phyloP scores from a whole-genome alignment of 345 rosid species.

The Lagerstroemia speciosa region DNA sequence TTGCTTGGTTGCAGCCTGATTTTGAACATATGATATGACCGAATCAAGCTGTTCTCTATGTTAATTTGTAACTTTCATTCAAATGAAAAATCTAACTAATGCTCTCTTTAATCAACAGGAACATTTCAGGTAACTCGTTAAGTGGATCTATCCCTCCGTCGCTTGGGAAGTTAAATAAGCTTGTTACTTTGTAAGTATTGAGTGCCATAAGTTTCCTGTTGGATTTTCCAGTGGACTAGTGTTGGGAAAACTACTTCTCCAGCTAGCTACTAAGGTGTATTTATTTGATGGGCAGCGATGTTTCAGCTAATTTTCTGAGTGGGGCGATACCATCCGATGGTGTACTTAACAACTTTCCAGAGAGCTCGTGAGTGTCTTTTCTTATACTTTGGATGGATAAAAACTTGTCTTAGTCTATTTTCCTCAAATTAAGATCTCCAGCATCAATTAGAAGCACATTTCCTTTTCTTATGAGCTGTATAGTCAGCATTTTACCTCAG shows the following conservation, averaged over 20 bases:
- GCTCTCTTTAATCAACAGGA: conserved; percentile 30
- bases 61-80: background rate
- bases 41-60: background rate
- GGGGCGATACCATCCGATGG: conserved; percentile 84
- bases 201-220: conserved; percentile 4
- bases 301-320: conserved; percentile 75
- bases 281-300: conserved; percentile 46
- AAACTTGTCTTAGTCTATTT: background rate
- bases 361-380: conserved; percentile 56
- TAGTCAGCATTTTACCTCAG: background rate
- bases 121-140: conserved; percentile 72
- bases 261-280: conserved; percentile 6
- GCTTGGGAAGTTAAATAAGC: conserved; percentile 58
- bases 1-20: background rate
- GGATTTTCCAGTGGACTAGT: background rate
- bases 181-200: conserved; percentile 59
- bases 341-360: conserved; percentile 42
- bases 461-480: background rate
- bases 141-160: conserved; percentile 68
- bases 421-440: background rate
- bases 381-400: background rate
- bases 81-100: background rate
- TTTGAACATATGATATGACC: background rate
- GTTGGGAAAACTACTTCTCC: background rate
- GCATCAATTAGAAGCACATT: background rate